Conservation (phyloP, 2,329 filamentous ascomycete genomes). For the Arthroderma sp. region DNA sequence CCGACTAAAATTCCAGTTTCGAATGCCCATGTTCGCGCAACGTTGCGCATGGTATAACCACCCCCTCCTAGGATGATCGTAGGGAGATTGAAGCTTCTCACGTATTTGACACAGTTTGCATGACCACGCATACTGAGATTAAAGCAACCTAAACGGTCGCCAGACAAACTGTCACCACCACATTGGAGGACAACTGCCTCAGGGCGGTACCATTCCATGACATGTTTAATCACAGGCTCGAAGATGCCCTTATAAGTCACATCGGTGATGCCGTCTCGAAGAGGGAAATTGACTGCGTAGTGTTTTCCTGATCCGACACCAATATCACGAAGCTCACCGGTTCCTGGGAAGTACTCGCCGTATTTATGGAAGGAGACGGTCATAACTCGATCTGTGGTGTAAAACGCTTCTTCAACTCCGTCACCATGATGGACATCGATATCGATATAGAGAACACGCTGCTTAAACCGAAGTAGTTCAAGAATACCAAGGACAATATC, state of each 20-base stretch:
- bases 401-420: constrained; percentile 59
- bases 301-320: constrained; percentile 55
- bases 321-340: constrained; percentile 55
- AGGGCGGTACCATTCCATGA: constrained; percentile 57
- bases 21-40: constrained; percentile 48
- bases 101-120: constrained; percentile 56
- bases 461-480: constrained; percentile 50
- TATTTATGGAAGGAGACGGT: constrained; percentile 62
- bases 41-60: constrained; percentile 57
- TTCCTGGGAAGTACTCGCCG: constrained; percentile 59
- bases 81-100: constrained; percentile 54
- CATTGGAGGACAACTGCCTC: constrained; percentile 57
- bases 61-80: constrained; percentile 54
- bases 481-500: constrained; percentile 56
- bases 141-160: constrained; percentile 55
- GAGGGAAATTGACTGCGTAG: constrained; percentile 56
- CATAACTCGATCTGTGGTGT: constrained; percentile 59
- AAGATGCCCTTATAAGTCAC: constrained; percentile 55
- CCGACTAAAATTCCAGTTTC: constrained; percentile 74
- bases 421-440: constrained; percentile 57
- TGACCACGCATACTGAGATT: constrained; percentile 59
- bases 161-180: constrained; percentile 54
- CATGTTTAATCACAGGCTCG: constrained; percentile 52
- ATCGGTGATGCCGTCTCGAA: constrained; percentile 57
- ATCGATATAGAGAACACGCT: constrained; percentile 53